Base-by-base conservation (phyloP, 1,139 yeast species). In the Magnusiomyces paraingens region DNA sequence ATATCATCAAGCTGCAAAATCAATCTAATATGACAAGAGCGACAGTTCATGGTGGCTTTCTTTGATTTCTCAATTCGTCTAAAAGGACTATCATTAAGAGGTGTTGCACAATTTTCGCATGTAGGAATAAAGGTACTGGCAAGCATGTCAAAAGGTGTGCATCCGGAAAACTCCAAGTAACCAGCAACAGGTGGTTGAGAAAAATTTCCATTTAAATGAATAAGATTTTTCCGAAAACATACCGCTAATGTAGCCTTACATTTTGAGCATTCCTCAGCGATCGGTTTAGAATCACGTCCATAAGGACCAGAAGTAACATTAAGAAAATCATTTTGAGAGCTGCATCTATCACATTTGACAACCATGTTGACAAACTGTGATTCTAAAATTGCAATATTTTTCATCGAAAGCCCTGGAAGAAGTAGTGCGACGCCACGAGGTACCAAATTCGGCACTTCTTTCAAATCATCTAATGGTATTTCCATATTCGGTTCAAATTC, bases 271-370 rank as follows among this genome's bases (percentile, higher is more conserved):
- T 62, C 55, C 17, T 60, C 61, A 5, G 66, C 66, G 2, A 62
- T 59, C 0, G 73, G 69, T 57, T 69, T 70, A 6, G 71, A 63
- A 22, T 67, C 69, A 42, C 65, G 61, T 2, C 72, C 73, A 57
- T 69, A 70, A 14, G 71, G 71, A 2, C 68, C 72, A 17, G 72
- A 64, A n/a, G 61, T 62, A 32, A 70, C 51, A 50, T 67, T 66
- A 42, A 58, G 57, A 49, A 71, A 54, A 46, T 72, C 74, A 49
- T 68, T 70, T 32, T 59, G 58, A 3, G 70, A 62, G 57, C 71
- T 69, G 62, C 77, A 73, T 18, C 73, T 63, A 18, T 61, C 64
- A 56, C 77, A 73, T 42, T 64, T 65, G 41, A 73, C 70, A 20
- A 67, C 66, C 20, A 73, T 54, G 47, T 68, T 68, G 47, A 73